A percentile compares a stretch with the other conserved stretches of the same genome.
These are phyloP conservation scores for Tinospora cordifolia DNA, from an alignment of 164 flowering plant genomes.

Conservation along the genomic window DNA sequence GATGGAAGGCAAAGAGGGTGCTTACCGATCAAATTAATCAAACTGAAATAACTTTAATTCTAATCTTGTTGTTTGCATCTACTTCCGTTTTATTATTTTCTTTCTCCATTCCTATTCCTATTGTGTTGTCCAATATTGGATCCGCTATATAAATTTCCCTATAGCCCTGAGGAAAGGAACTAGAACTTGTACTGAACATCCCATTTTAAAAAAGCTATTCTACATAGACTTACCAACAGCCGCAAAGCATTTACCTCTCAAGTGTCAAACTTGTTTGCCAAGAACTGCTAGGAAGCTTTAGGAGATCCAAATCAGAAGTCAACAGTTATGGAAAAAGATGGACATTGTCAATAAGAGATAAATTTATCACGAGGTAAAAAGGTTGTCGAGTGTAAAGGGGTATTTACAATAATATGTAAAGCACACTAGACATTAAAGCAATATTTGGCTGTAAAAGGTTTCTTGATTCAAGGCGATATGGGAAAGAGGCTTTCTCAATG, in stretches of 20 bases:
- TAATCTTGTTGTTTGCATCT: neutral
- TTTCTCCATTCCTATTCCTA: neutral
- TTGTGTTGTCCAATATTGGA: neutral
- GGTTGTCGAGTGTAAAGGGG: no score
- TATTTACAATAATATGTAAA: no score
- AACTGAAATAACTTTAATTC: neutral
- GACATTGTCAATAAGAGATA: no score
- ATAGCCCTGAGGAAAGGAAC: conserved; percentile 1
- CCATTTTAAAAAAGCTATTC: neutral
- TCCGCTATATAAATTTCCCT: neutral
- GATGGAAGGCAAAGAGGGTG: no score
- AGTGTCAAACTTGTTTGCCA: neutral
- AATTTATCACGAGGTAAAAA: no score
- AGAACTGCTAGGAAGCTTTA: neutral
- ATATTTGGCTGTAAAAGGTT: neutral
- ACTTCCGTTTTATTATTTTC: no score
- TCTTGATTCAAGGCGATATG: conserved; percentile 1
- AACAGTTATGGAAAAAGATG: no score
- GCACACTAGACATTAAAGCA: no score
- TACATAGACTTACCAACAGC: neutral
- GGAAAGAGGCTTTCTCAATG: neutral
- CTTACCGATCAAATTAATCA: no score
- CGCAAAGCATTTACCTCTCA: neutral
- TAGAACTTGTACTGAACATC: neutral
- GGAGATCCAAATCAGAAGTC: no score